phyloP scores from a whole-genome alignment of 352 stramenopile species.

The Peronosclerospora sorghi region DNA sequence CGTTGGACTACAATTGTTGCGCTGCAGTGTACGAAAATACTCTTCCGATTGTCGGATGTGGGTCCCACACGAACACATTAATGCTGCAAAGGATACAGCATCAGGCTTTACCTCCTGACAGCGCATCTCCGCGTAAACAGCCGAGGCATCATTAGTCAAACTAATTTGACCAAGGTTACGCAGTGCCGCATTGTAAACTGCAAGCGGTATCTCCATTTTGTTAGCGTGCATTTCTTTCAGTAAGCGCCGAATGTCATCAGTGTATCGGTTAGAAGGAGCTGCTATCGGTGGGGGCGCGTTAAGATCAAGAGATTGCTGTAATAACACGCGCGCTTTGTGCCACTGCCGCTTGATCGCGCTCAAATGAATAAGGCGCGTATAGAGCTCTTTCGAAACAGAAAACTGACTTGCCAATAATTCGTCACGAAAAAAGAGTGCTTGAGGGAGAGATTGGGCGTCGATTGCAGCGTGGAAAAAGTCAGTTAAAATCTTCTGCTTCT shows the following conservation, averaged over 20 bases:
- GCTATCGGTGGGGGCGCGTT: conserved; percentile 23
- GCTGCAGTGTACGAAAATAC: conserved; percentile 35
- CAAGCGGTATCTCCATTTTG: conserved; percentile 25
- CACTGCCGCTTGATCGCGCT: conserved; percentile 39
- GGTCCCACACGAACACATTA: conserved; percentile 39
- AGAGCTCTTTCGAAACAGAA: conserved; percentile 23
- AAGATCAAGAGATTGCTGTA: conserved; percentile 37
- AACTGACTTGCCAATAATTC: conserved; percentile 26
- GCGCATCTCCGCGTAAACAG: conserved; percentile 37
- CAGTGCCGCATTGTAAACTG: conserved; percentile 54
- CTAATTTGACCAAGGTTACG: conserved; percentile 38
- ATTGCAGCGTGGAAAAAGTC: conserved; percentile 35
- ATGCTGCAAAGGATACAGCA: conserved; percentile 40
- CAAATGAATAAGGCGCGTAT: conserved; percentile 37
- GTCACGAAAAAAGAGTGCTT: conserved; percentile 52
- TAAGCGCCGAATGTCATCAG: conserved; percentile 32
- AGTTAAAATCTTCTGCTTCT: conserved; percentile 29
- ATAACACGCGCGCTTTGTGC: conserved; percentile 36
- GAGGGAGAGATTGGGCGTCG: conserved; percentile 29
- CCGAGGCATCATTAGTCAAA: conserved; percentile 24
- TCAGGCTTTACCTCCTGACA: conserved; percentile 26
- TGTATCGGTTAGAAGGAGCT: conserved; percentile 30
- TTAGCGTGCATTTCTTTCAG: conserved; percentile 37
- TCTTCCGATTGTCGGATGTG: conserved; percentile 28
- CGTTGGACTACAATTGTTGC: conserved; percentile 8